Base-by-base conservation (phyloP, 2,329 filamentous ascomycete species). In the Hansfordia pulvinata region DNA sequence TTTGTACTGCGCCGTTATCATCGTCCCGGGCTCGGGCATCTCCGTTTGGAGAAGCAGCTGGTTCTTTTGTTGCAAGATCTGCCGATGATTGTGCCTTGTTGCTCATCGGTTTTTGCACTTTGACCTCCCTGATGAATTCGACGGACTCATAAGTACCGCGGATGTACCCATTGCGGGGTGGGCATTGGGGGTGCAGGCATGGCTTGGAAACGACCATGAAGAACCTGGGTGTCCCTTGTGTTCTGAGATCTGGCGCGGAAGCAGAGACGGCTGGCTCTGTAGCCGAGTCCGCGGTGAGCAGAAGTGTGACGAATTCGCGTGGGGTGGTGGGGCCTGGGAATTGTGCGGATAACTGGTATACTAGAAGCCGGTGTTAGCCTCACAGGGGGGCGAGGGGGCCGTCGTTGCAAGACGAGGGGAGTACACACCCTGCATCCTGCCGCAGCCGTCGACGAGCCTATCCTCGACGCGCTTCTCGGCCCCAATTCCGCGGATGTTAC, bases 131-230 rank as follows among this genome's bases (percentile, higher is more conserved):
- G 30, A 94, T 86, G 37, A 93, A 64, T 52, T 96, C 88, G 10
- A 94, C 78, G 2, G 82, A 92, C 56, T 94, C 86, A 41, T 94
- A 96, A 35, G 76, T 65, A 3, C 86, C 88, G 20, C 84, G 68
- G 25, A 93, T 81, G 46, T 77, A 88, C 10, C 81, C 82, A 31
- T 69, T 56, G 8, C 77, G 64, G 9, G 66, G 64, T 12, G 76
- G 75, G 18, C 79, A 76, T 31, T 83, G 72, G 0, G 76, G 73
- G 46, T 94, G 85, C 12, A 66, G 52, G 42, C 84, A 81, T 2
- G 88, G 88, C 49, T 80, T 85, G 3, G 85, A 93, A 3, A 94
- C 69, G 28, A 94, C 69, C 64, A 93, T 83, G 49, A 76, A 92
- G 43, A 86, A 79, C 35, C 80, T 60, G 3, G 42, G 31, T 15